Percentiles rank a stretch among this genome's conserved stretches.
Evolutionary conservation across 2,329 filamentous ascomycete species (phyloP).

Genomic region (Alternaria brassicae): DNA sequence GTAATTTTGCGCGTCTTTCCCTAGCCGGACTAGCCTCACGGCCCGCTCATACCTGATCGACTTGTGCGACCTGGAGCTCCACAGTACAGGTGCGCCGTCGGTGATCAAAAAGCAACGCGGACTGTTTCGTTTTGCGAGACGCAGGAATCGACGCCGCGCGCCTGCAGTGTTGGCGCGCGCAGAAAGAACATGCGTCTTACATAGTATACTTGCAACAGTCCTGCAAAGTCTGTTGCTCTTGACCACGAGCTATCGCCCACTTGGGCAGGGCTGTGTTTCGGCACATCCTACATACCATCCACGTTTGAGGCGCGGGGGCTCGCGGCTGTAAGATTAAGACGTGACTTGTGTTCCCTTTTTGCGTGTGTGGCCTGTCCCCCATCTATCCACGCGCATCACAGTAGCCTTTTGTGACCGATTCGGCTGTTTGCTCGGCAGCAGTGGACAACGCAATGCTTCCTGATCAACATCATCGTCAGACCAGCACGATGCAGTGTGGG

Average conservation of each 20-base stretch:
- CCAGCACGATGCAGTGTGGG: neutral
- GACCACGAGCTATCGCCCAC: neutral
- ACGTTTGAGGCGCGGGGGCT: neutral
- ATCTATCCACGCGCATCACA: slow-evolving; percentile 3
- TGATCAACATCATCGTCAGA: neutral
- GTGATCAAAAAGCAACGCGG: slow-evolving; percentile 21
- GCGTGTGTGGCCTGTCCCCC: slow-evolving; percentile 10
- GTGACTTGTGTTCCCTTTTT: slow-evolving; percentile 7
- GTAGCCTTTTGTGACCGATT: slow-evolving; percentile 12
- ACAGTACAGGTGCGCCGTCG: slow-evolving; percentile 20
- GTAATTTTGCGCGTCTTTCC: slow-evolving; percentile 22
- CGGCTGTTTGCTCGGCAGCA: slow-evolving; percentile 16
- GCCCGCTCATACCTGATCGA: slow-evolving; percentile 39
- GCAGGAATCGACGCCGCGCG: slow-evolving; percentile 7
- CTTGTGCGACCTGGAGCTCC: slow-evolving; percentile 27
- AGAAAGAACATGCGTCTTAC: slow-evolving; percentile 3
- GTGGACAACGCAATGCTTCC: neutral
- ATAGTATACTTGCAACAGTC: slow-evolving; percentile 3
- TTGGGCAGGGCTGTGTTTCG: slow-evolving; percentile 7
- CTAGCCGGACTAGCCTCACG: slow-evolving; percentile 32
- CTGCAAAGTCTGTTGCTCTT: slow-evolving; percentile 1
- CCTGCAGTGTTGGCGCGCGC: slow-evolving; percentile 3
- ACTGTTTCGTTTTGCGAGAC: slow-evolving; percentile 15
- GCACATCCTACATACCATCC: neutral
- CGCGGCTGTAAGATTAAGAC: slow-evolving; percentile 8